phyloP scores from a whole-genome alignment of 805 yeast species.

The Wickerhamomyces tratensis region DNA sequence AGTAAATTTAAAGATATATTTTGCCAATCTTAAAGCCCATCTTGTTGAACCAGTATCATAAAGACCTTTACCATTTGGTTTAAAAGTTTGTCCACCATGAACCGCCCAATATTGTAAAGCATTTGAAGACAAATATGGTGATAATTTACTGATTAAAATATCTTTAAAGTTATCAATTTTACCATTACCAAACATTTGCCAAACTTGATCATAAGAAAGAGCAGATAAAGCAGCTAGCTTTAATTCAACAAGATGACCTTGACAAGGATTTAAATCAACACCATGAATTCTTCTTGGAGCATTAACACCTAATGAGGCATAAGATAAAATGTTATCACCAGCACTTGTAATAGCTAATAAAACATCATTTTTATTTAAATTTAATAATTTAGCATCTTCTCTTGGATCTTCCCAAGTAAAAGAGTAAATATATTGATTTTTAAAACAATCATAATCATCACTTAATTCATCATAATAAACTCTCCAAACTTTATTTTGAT shows the following conservation, averaged over 20 bases:
- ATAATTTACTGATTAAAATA: constrained; percentile 42
- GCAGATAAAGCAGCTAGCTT: constrained; percentile 63
- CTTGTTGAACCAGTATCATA: constrained; percentile 79
- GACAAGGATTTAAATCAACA: constrained; percentile 77
- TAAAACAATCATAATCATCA: constrained; percentile 61
- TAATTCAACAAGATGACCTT: constrained; percentile 71
- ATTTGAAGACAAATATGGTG: constrained; percentile 68
- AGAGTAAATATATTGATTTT: constrained; percentile 74
- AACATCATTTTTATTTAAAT: constrained; percentile 53
- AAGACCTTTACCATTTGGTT: constrained; percentile 45
- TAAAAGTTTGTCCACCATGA: constrained; percentile 51
- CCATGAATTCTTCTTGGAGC: constrained; percentile 77
- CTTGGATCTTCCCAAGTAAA: constrained; percentile 90
- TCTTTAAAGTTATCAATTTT: constrained; percentile 42
- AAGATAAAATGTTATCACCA: constrained; percentile 71
- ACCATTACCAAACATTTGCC: constrained; percentile 76
- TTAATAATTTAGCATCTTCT: constrained; percentile 62
- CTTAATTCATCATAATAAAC: constrained; percentile 69
- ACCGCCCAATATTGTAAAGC: constrained; percentile 76
- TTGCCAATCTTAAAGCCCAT: constrained; percentile 73
- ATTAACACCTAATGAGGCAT: constrained; percentile 53
- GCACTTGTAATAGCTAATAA: constrained; percentile 81
- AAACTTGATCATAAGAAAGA: constrained; percentile 46
- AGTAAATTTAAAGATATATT: constrained; percentile 44
- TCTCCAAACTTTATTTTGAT: constrained; percentile 70